A percentile compares a stretch with the other conserved stretches of the same genome.
phyloP scores from a whole-genome alignment of 1,284 basidiomycete genomes.

The Meira nashicola region DNA sequence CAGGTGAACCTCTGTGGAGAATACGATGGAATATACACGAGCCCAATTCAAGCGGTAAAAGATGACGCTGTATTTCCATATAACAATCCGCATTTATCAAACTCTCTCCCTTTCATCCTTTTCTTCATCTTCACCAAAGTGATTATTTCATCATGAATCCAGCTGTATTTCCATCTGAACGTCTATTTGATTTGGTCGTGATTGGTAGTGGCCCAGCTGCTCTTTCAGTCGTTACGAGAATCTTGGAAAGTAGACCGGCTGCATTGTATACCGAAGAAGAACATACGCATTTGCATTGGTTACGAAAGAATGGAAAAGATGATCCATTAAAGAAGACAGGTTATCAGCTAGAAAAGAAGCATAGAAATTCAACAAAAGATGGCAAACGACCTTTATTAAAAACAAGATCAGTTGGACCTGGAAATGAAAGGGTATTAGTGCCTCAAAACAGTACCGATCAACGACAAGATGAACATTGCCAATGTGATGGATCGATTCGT shows the following conservation, averaged over 20 bases:
- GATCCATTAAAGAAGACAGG: background rate
- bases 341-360: background rate
- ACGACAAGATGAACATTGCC: conserved; percentile 16
- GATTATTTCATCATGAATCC: too few species aligned
- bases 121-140: too few species aligned
- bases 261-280: conserved; percentile 49
- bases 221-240: conserved; percentile 33
- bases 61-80: too few species aligned
- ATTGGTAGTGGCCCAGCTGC: conserved; percentile 44
- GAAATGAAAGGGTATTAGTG: too few species aligned
- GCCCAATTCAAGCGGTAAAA: too few species aligned
- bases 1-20: too few species aligned
- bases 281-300: conserved; percentile 43
- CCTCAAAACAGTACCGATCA: too few species aligned
- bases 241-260: conserved; percentile 41
- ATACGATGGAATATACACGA: too few species aligned
- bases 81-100: too few species aligned
- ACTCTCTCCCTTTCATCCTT: too few species aligned
- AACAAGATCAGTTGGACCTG: too few species aligned
- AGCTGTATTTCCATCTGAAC: conserved; percentile 1
- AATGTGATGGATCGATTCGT: conserved; percentile 24
- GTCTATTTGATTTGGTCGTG: conserved; percentile 39
- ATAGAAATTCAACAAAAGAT: background rate
- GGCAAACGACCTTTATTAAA: background rate
- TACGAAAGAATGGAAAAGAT: conserved; percentile 14